Base-by-base conservation (phyloP, 306 rosid species). In the Canavalia gladiata region DNA sequence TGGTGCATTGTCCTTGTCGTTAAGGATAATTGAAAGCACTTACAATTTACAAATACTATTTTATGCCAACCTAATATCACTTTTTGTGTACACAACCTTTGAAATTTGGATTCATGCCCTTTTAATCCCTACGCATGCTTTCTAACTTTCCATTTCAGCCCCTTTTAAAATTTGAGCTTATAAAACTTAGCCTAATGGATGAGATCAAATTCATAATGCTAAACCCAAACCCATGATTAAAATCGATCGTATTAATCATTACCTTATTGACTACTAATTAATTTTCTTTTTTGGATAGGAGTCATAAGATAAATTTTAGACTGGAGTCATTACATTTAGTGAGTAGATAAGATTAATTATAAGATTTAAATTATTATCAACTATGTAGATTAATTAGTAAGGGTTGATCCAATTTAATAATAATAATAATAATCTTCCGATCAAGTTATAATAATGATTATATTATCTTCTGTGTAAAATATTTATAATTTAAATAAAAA, bases 1-100 rank as follows among this genome's bases (percentile, higher is more conserved):
- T 89, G 91, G 93, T 90, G 72, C 50, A 74, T 86, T 87, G 85
- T 78, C 80, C 11, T 87, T 95, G 94, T 95, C 97, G 73, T 87
- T 90, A 60, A 67, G 90, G 91, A 88, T 90, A 77, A 90, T 90
- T 87, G 91, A 79, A 65, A 67, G 87, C 91, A 91, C 86, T 88
- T 81, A 68, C 80, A 83, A 75, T 82, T 86, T 86, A 85, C 5
- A 13, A 77, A 81, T 85, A 81, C 47, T 87, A 81, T 88, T 88
- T 88, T 81, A 82, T 84, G 41, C 74, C 42, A 81, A 89, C 97
- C 97, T 88, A 86, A 92, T 80, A 6, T 66, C 76, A 74, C 72
- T 78, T 89, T 84, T 45, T 30, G 68, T 37, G 34, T 51, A 66
- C 67, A 80, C 65, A 78, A 56, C 42, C 55, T 63, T 78, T 18